phyloP scores from a whole-genome alignment of 176 grass and related monocot species.

The Carex cristatella region DNA sequence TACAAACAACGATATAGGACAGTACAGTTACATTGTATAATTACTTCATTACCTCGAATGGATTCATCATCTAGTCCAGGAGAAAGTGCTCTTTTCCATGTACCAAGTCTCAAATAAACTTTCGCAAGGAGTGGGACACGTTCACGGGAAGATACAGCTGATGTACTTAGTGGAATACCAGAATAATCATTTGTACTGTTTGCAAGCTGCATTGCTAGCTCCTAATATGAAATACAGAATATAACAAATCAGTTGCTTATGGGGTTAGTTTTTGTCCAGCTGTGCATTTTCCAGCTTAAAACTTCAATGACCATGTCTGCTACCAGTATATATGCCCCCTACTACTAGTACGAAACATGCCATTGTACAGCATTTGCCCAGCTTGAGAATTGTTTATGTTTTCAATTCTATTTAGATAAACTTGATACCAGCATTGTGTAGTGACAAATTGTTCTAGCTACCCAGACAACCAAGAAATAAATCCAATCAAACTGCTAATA shows the following conservation, averaged over 20 bases:
- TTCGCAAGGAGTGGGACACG: slow-evolving; percentile 80
- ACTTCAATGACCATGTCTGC: background rate
- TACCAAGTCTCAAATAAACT: slow-evolving; percentile 90
- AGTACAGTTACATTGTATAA: background rate
- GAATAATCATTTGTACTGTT: slow-evolving; percentile 43
- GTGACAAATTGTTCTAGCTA: background rate
- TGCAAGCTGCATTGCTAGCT: slow-evolving; percentile 65
- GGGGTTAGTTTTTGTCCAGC: background rate
- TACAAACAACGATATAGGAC: background rate
- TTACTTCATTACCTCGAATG: slow-evolving; percentile 56
- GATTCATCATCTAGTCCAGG: slow-evolving; percentile 85
- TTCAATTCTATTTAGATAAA: background rate
- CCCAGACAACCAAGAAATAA: background rate
- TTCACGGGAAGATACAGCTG: slow-evolving; percentile 36
- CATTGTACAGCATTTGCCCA: background rate
- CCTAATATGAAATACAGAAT: slow-evolving; percentile 39
- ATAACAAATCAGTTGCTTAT: slow-evolving; percentile 1
- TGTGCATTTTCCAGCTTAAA: background rate
- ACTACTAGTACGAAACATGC: background rate
- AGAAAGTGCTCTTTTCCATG: slow-evolving; percentile 84
- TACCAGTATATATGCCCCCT: background rate
- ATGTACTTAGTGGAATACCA: slow-evolving; percentile 26
- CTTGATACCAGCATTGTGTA: background rate
- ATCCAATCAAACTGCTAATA: background rate
- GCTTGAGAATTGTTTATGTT: background rate